Conservation (phyloP, 441 rosid genomes). For the Pelargonium fulgidum region DNA sequence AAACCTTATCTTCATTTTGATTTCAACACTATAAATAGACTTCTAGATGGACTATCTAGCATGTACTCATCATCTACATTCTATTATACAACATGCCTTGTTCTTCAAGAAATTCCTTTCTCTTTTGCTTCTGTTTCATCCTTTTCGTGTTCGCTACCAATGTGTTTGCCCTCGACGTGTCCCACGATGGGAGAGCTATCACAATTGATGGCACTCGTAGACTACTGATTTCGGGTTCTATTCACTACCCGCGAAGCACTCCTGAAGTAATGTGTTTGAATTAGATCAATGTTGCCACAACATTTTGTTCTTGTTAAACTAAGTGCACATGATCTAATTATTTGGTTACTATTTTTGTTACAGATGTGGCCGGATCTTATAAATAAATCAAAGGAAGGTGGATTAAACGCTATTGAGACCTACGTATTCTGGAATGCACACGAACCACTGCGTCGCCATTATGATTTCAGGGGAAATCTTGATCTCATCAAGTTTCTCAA, state of each 20-base stretch:
- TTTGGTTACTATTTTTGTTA: not conserved
- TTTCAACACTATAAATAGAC: too few species aligned
- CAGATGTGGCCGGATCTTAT: conserved; percentile 63
- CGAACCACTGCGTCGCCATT: conserved; percentile 43
- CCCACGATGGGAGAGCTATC: conserved; percentile 22
- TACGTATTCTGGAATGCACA: conserved; percentile 53
- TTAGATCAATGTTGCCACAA: not conserved
- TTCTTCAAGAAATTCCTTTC: too few species aligned
- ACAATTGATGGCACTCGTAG: conserved; percentile 22
- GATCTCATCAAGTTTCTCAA: conserved; percentile 44
- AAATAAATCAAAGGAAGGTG: conserved; percentile 40
- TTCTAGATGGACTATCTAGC: too few species aligned
- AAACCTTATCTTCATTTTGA: too few species aligned
- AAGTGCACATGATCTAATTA: not conserved
- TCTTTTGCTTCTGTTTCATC: not conserved
- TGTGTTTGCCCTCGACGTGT: not conserved
- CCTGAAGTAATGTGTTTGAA: not conserved
- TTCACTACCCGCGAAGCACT: conserved; percentile 33
- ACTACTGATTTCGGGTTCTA: conserved; percentile 24
- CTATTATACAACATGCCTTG: too few species aligned
- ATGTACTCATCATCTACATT: too few species aligned
- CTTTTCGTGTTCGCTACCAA: not conserved
- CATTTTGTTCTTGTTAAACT: not conserved
- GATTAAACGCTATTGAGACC: conserved; percentile 44
- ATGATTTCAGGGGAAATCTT: conserved; percentile 39